Conservation (phyloP, 805 yeast genomes). For the Danielozyma ontarioensis region DNA sequence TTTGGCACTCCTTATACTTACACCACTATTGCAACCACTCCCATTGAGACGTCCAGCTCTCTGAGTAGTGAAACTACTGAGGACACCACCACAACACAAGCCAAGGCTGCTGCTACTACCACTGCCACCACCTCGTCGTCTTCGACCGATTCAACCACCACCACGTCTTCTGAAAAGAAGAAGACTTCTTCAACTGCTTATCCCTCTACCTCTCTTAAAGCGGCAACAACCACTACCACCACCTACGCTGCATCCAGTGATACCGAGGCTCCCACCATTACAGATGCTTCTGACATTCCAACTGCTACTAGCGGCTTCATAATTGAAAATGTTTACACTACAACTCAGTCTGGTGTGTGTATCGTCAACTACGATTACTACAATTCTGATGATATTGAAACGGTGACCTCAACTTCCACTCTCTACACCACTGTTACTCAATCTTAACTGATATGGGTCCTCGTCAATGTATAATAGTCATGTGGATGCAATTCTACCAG, state of each 20-base stretch:
- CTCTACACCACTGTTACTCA: conserved; percentile 29
- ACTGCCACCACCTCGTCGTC: conserved; percentile 5
- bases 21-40: conserved; percentile 30
- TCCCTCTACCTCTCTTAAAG: conserved; percentile 4
- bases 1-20: conserved; percentile 32
- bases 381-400: conserved; percentile 18
- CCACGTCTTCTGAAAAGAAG: conserved; percentile 4
- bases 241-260: conserved; percentile 3
- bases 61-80: conserved; percentile 7
- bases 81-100: conserved; percentile 5
- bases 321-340: conserved; percentile 28
- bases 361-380: conserved; percentile 34
- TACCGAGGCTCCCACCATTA: conserved; percentile 21
- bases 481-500: too few species aligned
- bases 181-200: conserved; percentile 4
- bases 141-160: conserved; percentile 1
- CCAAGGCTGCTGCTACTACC: conserved; percentile 3
- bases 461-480: too few species aligned
- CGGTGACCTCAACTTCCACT: conserved; percentile 36
- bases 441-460: too few species aligned
- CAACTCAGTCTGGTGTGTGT: conserved; percentile 26
- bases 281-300: conserved; percentile 17
- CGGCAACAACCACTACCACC: conserved; percentile 5
- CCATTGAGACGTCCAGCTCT: conserved; percentile 13
- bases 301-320: conserved; percentile 25